These are phyloP conservation scores for Populus euphratica DNA, from an alignment of 345 rosid species.

Conservation along the genomic window DNA sequence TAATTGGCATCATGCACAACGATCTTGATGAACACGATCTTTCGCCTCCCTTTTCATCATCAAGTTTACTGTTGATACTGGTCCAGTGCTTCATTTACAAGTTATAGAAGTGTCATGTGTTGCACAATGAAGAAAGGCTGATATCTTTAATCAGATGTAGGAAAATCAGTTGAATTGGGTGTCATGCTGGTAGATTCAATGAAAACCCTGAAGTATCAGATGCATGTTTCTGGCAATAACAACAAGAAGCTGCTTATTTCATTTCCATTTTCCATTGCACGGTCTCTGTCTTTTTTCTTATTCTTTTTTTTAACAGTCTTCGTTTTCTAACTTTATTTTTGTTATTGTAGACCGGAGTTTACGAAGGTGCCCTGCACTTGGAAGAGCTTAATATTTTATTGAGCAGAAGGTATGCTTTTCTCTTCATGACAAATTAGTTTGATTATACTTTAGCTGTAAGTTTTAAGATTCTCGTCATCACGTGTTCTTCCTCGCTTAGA, in stretches of 20 bases:
- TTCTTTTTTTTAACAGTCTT: not conserved
- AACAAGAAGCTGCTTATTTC: not conserved
- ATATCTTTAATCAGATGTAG: not conserved
- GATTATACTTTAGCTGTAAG: not conserved
- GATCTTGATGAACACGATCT: not conserved
- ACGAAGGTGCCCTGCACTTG: conserved; percentile 68
- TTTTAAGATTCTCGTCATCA: not conserved
- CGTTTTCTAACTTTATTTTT: not conserved
- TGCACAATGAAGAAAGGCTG: not conserved
- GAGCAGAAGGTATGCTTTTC: conserved; percentile 53
- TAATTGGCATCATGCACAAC: not conserved
- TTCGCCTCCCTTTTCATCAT: not conserved
- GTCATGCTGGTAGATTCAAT: not conserved
- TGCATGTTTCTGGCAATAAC: not conserved
- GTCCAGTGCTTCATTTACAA: not conserved
- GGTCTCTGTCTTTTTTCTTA: too few species aligned
- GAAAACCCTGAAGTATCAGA: too few species aligned
- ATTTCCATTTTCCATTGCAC: not conserved
- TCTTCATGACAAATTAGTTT: not conserved
- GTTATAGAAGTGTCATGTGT: not conserved
- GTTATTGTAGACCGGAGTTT: conserved; percentile 49
- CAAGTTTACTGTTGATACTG: not conserved
- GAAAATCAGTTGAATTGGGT: not conserved
- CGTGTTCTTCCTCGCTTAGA: not conserved
- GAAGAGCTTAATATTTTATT: conserved; percentile 71